phyloP scores from a whole-genome alignment of 73 alveolate species.

The Tetrahymena elliotti region DNA sequence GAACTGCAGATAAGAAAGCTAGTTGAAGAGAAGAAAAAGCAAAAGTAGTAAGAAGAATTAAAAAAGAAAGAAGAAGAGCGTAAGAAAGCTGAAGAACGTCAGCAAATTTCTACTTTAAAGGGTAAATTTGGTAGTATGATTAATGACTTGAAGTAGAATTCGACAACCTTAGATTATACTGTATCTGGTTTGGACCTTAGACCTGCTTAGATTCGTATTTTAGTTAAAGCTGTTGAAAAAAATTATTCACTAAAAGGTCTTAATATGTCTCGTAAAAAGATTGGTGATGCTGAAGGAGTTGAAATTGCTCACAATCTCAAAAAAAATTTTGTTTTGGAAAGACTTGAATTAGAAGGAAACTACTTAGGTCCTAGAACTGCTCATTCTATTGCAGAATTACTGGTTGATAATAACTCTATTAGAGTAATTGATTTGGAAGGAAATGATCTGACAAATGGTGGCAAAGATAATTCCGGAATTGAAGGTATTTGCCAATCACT shows the following conservation, averaged over 20 bases:
- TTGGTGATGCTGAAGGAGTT: slow-evolving; percentile 28
- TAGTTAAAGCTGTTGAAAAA: slow-evolving; percentile 35
- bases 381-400: slow-evolving; percentile 29
- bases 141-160: slow-evolving; percentile 9
- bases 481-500: slow-evolving; percentile 32
- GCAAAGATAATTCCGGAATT: slow-evolving; percentile 38
- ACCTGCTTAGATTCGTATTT: slow-evolving; percentile 26
- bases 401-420: slow-evolving; percentile 30
- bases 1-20: neutral
- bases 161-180: slow-evolving; percentile 31
- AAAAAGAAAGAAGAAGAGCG: slow-evolving; percentile 19
- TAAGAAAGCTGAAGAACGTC: slow-evolving; percentile 20
- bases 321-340: slow-evolving; percentile 43
- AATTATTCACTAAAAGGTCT: slow-evolving; percentile 32
- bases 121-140: slow-evolving; percentile 41
- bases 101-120: slow-evolving; percentile 18
- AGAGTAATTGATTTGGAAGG: slow-evolving; percentile 49
- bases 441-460: slow-evolving; percentile 34
- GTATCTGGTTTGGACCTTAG: slow-evolving; percentile 39
- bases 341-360: slow-evolving; percentile 53
- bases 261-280: slow-evolving; percentile 34
- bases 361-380: slow-evolving; percentile 38
- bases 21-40: neutral
- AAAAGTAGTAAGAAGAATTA: neutral
- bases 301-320: slow-evolving; percentile 34